phyloP scores from a whole-genome alignment of 768 basidiomycete species.

The Mycena chlorophos region DNA sequence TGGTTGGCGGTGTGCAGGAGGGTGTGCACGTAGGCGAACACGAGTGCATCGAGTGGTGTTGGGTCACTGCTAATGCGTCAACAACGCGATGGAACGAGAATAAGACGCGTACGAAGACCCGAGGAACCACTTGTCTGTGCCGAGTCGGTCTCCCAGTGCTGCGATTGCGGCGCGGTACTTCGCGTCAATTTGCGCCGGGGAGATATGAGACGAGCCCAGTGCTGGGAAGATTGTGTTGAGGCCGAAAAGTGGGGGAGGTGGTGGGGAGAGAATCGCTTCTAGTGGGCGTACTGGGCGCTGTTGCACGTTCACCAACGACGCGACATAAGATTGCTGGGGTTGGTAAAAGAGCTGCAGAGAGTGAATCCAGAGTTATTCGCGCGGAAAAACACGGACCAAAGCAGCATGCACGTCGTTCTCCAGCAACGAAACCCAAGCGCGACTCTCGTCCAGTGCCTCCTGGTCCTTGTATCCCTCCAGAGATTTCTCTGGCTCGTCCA shows the following conservation, averaged over 20 bases:
- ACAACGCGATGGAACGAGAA: neutral
- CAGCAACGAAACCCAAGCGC: slow-evolving; percentile 79
- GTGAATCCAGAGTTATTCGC: neutral
- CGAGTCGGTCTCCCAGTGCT: slow-evolving; percentile 73
- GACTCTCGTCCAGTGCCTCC: slow-evolving; percentile 66
- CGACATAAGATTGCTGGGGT: slow-evolving; percentile 44
- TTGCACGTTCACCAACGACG: slow-evolving; percentile 41
- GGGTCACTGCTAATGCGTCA: slow-evolving; percentile 49
- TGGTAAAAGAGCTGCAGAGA: slow-evolving; percentile 47
- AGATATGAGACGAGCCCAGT: slow-evolving; percentile 59
- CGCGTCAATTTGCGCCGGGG: slow-evolving; percentile 48
- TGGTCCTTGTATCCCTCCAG: slow-evolving; percentile 71
- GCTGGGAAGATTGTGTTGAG: slow-evolving; percentile 60
- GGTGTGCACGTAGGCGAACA: slow-evolving; percentile 78
- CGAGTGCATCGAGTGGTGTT: slow-evolving; percentile 78
- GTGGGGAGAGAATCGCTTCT: slow-evolving; percentile 57
- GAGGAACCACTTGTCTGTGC: slow-evolving; percentile 79
- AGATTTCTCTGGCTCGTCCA: slow-evolving; percentile 42
- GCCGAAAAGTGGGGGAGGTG: slow-evolving; percentile 72
- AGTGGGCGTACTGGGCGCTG: slow-evolving; percentile 36
- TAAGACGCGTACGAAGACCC: slow-evolving; percentile 57
- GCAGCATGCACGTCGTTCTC: slow-evolving; percentile 78
- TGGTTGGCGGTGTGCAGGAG: slow-evolving; percentile 49
- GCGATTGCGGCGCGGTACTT: slow-evolving; percentile 72
- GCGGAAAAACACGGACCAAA: slow-evolving; percentile 46